phyloP scores from a whole-genome alignment of 306 rosid species.

The Sphenostylis stenocarpa region DNA sequence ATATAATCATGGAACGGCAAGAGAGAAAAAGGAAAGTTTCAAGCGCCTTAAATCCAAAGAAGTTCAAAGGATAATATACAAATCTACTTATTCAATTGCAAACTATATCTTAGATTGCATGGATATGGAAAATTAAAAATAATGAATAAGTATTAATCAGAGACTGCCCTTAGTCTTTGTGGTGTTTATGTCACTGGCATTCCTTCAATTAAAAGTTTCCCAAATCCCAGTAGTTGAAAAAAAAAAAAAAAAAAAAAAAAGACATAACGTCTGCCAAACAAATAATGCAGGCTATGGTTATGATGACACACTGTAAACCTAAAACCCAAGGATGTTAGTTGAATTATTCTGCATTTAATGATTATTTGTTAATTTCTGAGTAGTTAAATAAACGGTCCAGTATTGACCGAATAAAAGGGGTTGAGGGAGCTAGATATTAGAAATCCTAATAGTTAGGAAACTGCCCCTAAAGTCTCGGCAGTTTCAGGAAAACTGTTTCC shows the following conservation, averaged over 20 bases:
- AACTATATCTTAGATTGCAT: constrained; percentile 13
- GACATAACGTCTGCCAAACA: constrained; percentile 5
- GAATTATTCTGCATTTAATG: too few relatives aligned
- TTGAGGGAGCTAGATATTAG: too few relatives aligned
- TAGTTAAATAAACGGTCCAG: too few relatives aligned
- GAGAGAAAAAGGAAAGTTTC: neutral
- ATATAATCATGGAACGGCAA: neutral
- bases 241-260: neutral
- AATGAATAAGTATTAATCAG: neutral
- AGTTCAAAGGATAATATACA: neutral
- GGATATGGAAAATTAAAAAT: neutral
- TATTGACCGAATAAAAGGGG: too few relatives aligned
- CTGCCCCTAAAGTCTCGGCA: too few relatives aligned
- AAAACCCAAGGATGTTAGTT: constrained; percentile 18
- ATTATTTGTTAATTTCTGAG: too few relatives aligned
- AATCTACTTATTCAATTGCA: constrained; percentile 10
- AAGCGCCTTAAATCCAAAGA: constrained; percentile 7
- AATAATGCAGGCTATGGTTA: neutral
- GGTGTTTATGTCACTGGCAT: neutral
- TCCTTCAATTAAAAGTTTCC: constrained; percentile 18
- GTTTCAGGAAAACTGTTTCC: too few relatives aligned
- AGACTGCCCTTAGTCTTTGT: neutral
- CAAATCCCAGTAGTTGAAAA: neutral
- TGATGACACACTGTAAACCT: neutral
- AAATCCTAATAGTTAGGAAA: too few relatives aligned